A percentile compares a stretch with the other conserved stretches of the same genome.
Evolutionary conservation across 176 grass and related monocot genomes (phyloP).

Genomic region (Musa itinerans): DNA sequence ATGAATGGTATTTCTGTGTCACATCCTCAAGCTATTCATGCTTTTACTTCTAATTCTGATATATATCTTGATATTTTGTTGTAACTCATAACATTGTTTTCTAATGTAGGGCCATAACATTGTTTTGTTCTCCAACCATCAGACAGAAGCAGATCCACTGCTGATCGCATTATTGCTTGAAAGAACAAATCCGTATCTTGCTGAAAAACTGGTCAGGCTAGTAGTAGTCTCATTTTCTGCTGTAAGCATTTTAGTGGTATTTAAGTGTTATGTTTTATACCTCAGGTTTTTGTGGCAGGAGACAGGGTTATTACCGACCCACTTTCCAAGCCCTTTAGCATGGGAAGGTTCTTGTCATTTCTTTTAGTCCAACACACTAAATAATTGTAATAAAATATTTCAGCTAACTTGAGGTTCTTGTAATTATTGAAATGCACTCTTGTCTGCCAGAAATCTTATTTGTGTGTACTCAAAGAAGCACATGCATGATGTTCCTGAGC

Average conservation of each 20-base stretch:
- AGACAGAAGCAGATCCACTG: slow-evolving; percentile 92
- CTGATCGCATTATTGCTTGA: slow-evolving; percentile 76
- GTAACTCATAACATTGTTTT: background rate
- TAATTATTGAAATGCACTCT: background rate
- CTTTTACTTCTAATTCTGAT: background rate
- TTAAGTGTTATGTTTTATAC: slow-evolving; percentile 14
- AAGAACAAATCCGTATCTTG: slow-evolving; percentile 52
- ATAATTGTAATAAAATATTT: background rate
- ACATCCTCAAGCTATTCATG: background rate
- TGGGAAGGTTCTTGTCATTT: slow-evolving; percentile 70
- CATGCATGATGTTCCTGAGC: slow-evolving; percentile 84
- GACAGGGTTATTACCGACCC: slow-evolving; percentile 89
- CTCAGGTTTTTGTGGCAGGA: slow-evolving; percentile 86
- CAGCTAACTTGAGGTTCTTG: background rate
- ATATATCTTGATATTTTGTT: background rate
- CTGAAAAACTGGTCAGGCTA: slow-evolving; percentile 71
- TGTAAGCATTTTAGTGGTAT: slow-evolving; percentile 25
- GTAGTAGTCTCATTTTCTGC: slow-evolving; percentile 16
- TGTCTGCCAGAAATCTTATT: slow-evolving; percentile 69
- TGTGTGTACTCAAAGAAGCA: slow-evolving; percentile 99
- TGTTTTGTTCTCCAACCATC: slow-evolving; percentile 98
- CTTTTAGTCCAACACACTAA: background rate
- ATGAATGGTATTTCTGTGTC: background rate
- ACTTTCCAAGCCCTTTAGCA: slow-evolving; percentile 97
- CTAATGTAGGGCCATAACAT: slow-evolving; percentile 79